These are phyloP conservation scores for Conticribra guillardii DNA, from an alignment of 108 stramenopile genomes.

Conservation along the genomic window DNA sequence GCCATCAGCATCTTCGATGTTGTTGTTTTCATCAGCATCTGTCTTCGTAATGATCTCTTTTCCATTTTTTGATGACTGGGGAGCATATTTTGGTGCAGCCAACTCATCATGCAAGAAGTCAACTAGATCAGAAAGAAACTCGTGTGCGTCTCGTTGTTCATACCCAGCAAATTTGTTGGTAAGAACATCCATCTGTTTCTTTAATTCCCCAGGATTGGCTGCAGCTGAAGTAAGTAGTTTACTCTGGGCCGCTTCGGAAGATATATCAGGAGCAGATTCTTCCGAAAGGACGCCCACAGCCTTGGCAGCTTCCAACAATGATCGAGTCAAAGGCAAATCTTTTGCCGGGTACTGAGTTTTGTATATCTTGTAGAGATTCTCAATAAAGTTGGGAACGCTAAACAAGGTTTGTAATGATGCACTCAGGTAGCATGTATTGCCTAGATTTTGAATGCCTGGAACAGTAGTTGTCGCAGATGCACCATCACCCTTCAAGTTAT, in stretches of 20 bases:
- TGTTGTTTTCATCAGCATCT: not conserved
- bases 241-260: slow-evolving; percentile 14
- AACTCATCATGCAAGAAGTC: slow-evolving; percentile 81
- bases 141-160: slow-evolving; percentile 85
- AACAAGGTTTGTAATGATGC: slow-evolving; percentile 79
- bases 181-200: slow-evolving; percentile 65
- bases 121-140: slow-evolving; percentile 70
- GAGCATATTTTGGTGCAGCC: slow-evolving; percentile 7
- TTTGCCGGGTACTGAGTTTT: not conserved
- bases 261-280: slow-evolving; percentile 16
- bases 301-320: slow-evolving; percentile 44
- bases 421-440: slow-evolving; percentile 87
- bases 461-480: slow-evolving; percentile 15
- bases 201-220: slow-evolving; percentile 55
- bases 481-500: not conserved
- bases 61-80: not conserved
- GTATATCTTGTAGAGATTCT: slow-evolving; percentile 36
- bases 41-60: not conserved
- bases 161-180: slow-evolving; percentile 70
- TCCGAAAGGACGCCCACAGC: slow-evolving; percentile 39
- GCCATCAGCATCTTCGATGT: no score
- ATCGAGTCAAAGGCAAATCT: slow-evolving; percentile 41
- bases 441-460: slow-evolving; percentile 67
- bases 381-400: slow-evolving; percentile 48
- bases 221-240: slow-evolving; percentile 16